Evolutionary conservation across 306 rosid genomes (phyloP), one percentile per base, ranked within the genome.

Genomic region (Fragaria ananassa): DNA sequence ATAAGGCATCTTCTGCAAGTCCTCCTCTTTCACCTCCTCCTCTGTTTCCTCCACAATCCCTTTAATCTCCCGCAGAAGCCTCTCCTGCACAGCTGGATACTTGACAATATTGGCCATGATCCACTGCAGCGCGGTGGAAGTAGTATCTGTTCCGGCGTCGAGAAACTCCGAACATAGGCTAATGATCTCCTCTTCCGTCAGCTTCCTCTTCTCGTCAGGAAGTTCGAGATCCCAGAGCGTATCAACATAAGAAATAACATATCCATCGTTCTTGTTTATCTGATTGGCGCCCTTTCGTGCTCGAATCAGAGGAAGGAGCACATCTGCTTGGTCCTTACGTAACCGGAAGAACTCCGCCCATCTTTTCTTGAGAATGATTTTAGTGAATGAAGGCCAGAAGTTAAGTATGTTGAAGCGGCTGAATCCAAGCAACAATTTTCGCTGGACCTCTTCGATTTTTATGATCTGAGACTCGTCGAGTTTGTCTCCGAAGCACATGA

Each of bases 401-500:
- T 81, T 77, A 34, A 81, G 85, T 14, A 77, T n/a, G 19, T 29
- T 49, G 64, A 42, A 66, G 11, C 78, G 65, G 3, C 29, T 2
- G 1, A 67, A 23, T 4, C 50, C 0, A 7, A 81, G 37, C 0
- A 81, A 0, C 3, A 3, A 35, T 63, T 29, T 34, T 1, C 79
- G 75, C 34, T 77, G 67, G 35, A 72, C 81, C 0, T 2, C 8
- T 49, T 81, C 78, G 75, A 77, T 53, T 41, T 76, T 56, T 9
- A 56, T 60, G 65, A 81, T 72, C 35, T 70, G 71, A 0, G 63
- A 4, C 53, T 81, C 81, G 4, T 65, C 62, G 3, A 72, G 61
- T 34, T 58, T 72, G 75, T 72, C 76, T 4, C 85, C 85, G 6
- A 81, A 81, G 37, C 85, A 81, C 81, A 72, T 81, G 65, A 72